These are phyloP conservation scores for Westerdykella aurantiaca DNA, from an alignment of 2,329 filamentous ascomycete genomes.

Conservation along the genomic window DNA sequence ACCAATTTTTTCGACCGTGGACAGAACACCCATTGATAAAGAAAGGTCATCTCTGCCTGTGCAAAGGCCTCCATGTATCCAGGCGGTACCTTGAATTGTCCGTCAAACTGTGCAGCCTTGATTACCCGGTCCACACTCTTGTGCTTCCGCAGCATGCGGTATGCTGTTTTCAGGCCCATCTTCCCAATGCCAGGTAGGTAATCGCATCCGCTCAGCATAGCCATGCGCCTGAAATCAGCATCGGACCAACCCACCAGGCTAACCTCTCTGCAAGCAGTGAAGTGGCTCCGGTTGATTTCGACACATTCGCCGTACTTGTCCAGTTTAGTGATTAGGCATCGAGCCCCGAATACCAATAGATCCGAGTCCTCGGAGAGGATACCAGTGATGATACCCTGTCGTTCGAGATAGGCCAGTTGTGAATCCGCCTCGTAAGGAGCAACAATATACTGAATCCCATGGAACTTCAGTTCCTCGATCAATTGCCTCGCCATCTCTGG, in stretches of 20 bases:
- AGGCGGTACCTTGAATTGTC: slow-evolving; percentile 71
- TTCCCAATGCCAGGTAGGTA: slow-evolving; percentile 82
- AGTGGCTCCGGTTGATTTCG: slow-evolving; percentile 84
- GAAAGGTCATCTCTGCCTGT: slow-evolving; percentile 84
- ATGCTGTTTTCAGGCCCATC: slow-evolving; percentile 88
- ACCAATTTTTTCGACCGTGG: slow-evolving; percentile 65
- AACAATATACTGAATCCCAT: slow-evolving; percentile 78
- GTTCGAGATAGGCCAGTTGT: slow-evolving; percentile 92
- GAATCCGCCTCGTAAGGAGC: slow-evolving; percentile 96
- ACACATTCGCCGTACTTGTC: slow-evolving; percentile 91
- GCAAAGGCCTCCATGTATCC: slow-evolving; percentile 77
- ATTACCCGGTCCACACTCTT: slow-evolving; percentile 80
- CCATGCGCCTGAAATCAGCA: slow-evolving; percentile 86
- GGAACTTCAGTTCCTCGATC: slow-evolving; percentile 83
- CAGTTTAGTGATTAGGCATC: slow-evolving; percentile 83
- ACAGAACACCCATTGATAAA: slow-evolving; percentile 93
- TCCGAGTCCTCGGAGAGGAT: slow-evolving; percentile 97
- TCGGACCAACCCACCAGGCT: slow-evolving; percentile 91
- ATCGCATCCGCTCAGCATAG: slow-evolving; percentile 92
- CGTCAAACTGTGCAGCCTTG: slow-evolving; percentile 80
- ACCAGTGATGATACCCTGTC: slow-evolving; percentile 73
- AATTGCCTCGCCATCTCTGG: slow-evolving; percentile 89
- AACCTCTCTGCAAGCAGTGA: slow-evolving; percentile 80
- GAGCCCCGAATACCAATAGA: slow-evolving; percentile 88
- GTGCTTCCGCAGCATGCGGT: slow-evolving; percentile 83